Conservation (phyloP, 768 basidiomycete genomes). For the Kwoniella heveanensis region DNA sequence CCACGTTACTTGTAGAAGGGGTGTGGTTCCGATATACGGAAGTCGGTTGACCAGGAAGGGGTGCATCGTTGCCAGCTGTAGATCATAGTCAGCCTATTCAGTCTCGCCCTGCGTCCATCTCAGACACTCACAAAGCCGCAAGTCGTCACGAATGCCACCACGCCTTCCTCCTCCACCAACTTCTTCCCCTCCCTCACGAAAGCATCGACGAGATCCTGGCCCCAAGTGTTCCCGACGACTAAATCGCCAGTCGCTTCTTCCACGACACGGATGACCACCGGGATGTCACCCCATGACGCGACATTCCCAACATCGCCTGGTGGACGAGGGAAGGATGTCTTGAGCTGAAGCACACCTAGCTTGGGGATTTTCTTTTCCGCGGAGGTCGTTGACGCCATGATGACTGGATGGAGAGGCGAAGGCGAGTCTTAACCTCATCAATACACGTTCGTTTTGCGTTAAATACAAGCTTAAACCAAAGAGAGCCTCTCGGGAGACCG, state of each 20-base stretch:
- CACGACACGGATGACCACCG: constrained; percentile 37
- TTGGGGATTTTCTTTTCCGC: constrained; percentile 19
- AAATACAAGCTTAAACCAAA: no score
- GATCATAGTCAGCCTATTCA: no score
- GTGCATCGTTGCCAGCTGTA: constrained; percentile 45
- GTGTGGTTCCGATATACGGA: constrained; percentile 35
- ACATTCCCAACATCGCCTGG: constrained; percentile 36
- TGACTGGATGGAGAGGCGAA: no score
- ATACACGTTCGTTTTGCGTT: no score
- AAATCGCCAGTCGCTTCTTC: constrained; percentile 24
- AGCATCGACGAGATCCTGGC: constrained; percentile 32
- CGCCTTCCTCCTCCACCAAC: constrained; percentile 36
- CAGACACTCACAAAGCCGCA: constrained; percentile 35
- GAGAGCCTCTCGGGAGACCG: neutral
- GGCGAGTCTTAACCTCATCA: no score
- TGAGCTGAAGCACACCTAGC: constrained; percentile 40
- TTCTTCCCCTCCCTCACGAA: constrained; percentile 37
- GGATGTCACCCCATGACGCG: constrained; percentile 30
- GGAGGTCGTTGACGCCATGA: neutral
- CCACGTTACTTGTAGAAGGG: constrained; percentile 35
- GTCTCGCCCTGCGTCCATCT: neutral
- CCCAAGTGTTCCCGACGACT: constrained; percentile 33
- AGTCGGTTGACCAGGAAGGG: constrained; percentile 32
- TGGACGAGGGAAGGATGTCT: constrained; percentile 39
- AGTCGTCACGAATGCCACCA: constrained; percentile 37